These are phyloP conservation scores for Theileria luwenshuni DNA, from an alignment of 169 alveolate species.

Conservation along the genomic window DNA sequence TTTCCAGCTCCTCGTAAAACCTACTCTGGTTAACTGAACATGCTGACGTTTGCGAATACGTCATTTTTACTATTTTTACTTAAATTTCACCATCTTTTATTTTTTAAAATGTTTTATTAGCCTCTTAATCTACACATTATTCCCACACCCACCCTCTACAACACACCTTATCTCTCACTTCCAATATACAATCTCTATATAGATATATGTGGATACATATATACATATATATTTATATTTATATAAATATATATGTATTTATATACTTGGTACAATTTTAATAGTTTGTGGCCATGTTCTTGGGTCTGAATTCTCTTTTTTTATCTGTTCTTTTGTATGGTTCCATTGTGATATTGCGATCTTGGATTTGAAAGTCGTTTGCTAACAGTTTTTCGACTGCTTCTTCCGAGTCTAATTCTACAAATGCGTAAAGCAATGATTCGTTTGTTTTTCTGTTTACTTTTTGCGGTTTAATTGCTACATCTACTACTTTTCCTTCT, in stretches of 20 bases:
- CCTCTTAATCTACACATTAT: not conserved
- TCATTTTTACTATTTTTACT: not conserved
- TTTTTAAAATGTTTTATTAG: not conserved
- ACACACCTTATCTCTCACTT: not conserved
- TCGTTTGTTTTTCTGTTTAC: constrained; percentile 25
- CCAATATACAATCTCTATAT: no score
- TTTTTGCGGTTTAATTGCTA: constrained; percentile 8
- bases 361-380: constrained; percentile 35
- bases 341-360: constrained; percentile 34
- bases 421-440: constrained; percentile 38
- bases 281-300: not conserved
- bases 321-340: constrained; percentile 35
- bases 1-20: constrained; percentile 61
- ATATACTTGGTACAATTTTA: not conserved
- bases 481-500: constrained; percentile 33
- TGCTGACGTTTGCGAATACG: constrained; percentile 17
- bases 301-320: constrained; percentile 7
- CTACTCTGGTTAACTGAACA: constrained; percentile 27
- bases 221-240: not conserved
- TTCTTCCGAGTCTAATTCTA: constrained; percentile 34
- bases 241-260: not conserved
- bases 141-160: not conserved
- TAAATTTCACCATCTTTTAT: not conserved
- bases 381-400: constrained; percentile 43
- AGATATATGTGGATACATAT: no score